Evolutionary conservation across 2,329 filamentous ascomycete species (phyloP), one percentile per base, ranked within the genome.

Genomic region (Fusarium papillatum): DNA sequence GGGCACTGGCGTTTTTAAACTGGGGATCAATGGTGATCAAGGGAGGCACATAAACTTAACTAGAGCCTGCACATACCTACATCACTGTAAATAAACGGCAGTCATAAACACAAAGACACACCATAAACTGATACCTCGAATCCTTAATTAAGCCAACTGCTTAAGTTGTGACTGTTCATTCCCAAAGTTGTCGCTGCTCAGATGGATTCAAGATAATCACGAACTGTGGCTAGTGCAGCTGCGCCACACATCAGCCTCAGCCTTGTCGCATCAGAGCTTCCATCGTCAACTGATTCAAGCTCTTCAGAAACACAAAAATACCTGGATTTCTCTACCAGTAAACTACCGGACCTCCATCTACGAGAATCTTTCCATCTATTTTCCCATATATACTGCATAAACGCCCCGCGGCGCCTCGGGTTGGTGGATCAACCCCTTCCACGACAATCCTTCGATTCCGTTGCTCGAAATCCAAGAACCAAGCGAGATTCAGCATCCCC

Each of bases 191-290:
- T 29, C 10, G 7, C 29, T 34, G 29, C 19, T 13, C 11, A 8
- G 29, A 57, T 34, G 7, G 29, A 8, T 16, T 43, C 24, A 17
- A 9, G 11, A 22, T 10, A n/a, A 34, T 24, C 4, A 26, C n/a
- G 19, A 39, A 41, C 4, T 73, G 75, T 71, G 76, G 74, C 76
- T 75, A 14, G 46, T 41, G 6, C 1, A 0, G 0, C 43, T 59
- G 69, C 74, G 73, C 76, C 76, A 71, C 7, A 31, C 10, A 24
- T 9, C 46, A 63, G 64, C 53, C 64, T n/a, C 72, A 71, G 76
- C 74, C 72, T 75, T 65, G 46, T 72, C 72, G 70, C 48, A 74
- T 68, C 24, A 50, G 26, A 64, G 29, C 53, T 59, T 62, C 53
- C 55, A 60, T 24, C 31, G 9, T 34, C n/a, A 26, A 70, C 50